Evolutionary conservation across 345 rosid genomes (phyloP).

Genomic region (Boechera divaricarpa): DNA sequence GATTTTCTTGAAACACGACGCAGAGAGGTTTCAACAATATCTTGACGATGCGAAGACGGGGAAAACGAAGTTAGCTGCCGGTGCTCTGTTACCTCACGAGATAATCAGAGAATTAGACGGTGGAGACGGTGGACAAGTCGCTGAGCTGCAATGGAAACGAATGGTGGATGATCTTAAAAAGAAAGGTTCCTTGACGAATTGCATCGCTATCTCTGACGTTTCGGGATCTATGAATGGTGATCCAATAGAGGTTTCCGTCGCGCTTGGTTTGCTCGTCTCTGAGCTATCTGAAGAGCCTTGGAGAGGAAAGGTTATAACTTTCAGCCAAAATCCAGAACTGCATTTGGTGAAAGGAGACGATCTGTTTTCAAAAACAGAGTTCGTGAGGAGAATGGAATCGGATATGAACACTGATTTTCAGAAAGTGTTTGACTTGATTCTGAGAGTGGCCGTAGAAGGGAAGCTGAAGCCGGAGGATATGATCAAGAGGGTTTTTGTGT

Average conservation of each 20-base stretch:
- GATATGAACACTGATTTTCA: constrained; percentile 51
- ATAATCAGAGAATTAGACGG: constrained; percentile 50
- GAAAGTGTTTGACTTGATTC: constrained; percentile 59
- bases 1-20: constrained; percentile 56
- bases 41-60: constrained; percentile 55
- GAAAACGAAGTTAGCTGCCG: constrained; percentile 59
- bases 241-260: constrained; percentile 68
- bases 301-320: constrained; percentile 67
- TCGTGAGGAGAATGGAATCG: constrained; percentile 49
- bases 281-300: constrained; percentile 64
- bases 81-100: constrained; percentile 74
- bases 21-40: constrained; percentile 50
- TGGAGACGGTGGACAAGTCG: constrained; percentile 54
- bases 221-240: constrained; percentile 57
- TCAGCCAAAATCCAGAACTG: constrained; percentile 51
- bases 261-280: constrained; percentile 58
- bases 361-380: constrained; percentile 45
- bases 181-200: constrained; percentile 56
- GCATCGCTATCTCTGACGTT: constrained; percentile 65
- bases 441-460: constrained; percentile 55
- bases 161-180: constrained; percentile 61
- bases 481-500: constrained; percentile 65
- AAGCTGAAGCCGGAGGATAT: constrained; percentile 54
- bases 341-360: constrained; percentile 48
- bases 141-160: constrained; percentile 66